Conservation (phyloP, 2,329 filamentous ascomycete species). For the Phaeosphaeriaceae sp. region DNA sequence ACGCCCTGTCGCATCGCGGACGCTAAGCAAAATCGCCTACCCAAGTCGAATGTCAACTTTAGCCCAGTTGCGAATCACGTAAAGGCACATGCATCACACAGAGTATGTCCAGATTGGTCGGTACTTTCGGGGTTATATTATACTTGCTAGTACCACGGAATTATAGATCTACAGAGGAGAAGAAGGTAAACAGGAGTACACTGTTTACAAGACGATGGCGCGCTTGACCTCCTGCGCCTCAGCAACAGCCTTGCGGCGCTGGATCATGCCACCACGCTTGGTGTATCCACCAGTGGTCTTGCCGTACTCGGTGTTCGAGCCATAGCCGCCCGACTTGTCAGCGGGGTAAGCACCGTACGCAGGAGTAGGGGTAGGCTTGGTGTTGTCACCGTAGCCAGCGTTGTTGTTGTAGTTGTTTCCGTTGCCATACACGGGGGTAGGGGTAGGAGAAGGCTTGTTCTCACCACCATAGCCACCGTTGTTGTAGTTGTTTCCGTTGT, state of each 20-base stretch:
- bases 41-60: too few relatives aligned
- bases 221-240: background rate
- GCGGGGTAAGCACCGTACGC: slow-evolving; percentile 1
- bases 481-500: background rate
- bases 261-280: slow-evolving; percentile 30
- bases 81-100: too few relatives aligned
- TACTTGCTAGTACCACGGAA: background rate
- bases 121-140: background rate
- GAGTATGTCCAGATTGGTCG: background rate
- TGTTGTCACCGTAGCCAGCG: background rate
- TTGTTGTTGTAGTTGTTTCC: background rate
- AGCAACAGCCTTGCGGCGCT: slow-evolving; percentile 24
- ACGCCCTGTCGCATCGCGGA: too few relatives aligned
- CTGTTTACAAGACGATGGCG: background rate
- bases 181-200: background rate
- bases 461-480: background rate
- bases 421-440: slow-evolving; percentile 1
- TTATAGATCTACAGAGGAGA: background rate
- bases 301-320: background rate
- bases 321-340: background rate
- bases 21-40: too few relatives aligned
- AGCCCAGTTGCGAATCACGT: too few relatives aligned
- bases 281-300: slow-evolving; percentile 17
- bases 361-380: background rate
- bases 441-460: slow-evolving; percentile 3